Evolutionary conservation across 176 grass and related monocot species (phyloP).

Genomic region (Triticum aestivum): DNA sequence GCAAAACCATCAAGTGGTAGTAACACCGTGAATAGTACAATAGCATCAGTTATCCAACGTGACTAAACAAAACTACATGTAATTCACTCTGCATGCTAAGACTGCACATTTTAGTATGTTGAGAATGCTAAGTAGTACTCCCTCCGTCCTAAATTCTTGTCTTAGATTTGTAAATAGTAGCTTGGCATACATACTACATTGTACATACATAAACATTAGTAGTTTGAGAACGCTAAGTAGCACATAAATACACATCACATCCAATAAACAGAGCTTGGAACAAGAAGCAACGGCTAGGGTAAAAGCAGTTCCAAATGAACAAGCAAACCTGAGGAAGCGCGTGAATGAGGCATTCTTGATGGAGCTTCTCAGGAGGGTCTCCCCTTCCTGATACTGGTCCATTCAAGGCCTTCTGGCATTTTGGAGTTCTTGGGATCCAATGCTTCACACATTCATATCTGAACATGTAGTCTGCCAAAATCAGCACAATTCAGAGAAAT

Average conservation of each 20-base stretch:
- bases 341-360: conserved; percentile 18
- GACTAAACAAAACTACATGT: not conserved
- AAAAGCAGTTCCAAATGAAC: conserved; percentile 8
- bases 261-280: not conserved
- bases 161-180: not conserved
- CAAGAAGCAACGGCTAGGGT: not conserved
- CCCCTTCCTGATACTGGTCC: conserved; percentile 24
- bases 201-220: not conserved
- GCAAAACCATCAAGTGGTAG: not conserved
- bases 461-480: not conserved
- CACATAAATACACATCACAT: not conserved
- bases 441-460: conserved; percentile 6
- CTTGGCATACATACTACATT: not conserved
- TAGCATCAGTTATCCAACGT: not conserved
- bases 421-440: conserved; percentile 26
- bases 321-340: conserved; percentile 27
- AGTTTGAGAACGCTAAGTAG: not conserved
- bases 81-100: not conserved
- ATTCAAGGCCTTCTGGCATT: conserved; percentile 14
- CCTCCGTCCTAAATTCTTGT: no score
- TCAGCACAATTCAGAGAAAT: conserved; percentile 12
- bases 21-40: not conserved
- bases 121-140: not conserved
- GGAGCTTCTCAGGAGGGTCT: conserved; percentile 25
- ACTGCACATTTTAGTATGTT: not conserved